These are phyloP conservation scores for Oenanthe javanica DNA, from an alignment of 140 eudicot species.

Conservation along the genomic window DNA sequence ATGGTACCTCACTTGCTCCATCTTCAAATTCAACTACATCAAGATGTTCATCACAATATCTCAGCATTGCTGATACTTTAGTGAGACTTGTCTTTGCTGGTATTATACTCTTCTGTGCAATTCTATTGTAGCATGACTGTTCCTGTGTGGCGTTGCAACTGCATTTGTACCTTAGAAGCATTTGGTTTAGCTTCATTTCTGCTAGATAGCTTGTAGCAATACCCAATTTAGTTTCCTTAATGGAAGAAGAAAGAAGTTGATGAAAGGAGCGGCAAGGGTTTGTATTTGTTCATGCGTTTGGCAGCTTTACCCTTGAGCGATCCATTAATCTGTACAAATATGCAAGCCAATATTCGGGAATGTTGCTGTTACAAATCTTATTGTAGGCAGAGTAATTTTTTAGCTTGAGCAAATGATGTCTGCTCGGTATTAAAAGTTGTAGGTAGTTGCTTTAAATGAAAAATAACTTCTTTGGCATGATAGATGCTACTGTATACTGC, in stretches of 20 bases:
- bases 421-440: neutral
- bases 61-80: slow-evolving; percentile 12
- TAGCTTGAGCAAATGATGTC: slow-evolving; percentile 14
- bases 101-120: slow-evolving; percentile 28
- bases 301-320: slow-evolving; percentile 1
- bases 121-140: slow-evolving; percentile 29
- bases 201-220: slow-evolving; percentile 1
- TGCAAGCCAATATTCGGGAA: neutral
- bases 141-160: neutral
- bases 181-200: slow-evolving; percentile 6
- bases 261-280: slow-evolving; percentile 22
- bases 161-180: slow-evolving; percentile 8
- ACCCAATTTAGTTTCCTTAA: slow-evolving; percentile 45
- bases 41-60: slow-evolving; percentile 27
- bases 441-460: neutral
- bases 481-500: neutral
- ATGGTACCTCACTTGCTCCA: slow-evolving; percentile 66
- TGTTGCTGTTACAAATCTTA: slow-evolving; percentile 10
- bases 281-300: slow-evolving; percentile 6
- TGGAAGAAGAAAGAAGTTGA: slow-evolving; percentile 8
- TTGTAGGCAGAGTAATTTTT: slow-evolving; percentile 8
- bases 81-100: slow-evolving; percentile 16
- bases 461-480: neutral
- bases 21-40: slow-evolving; percentile 57
- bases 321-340: slow-evolving; percentile 31